Base-by-base conservation (phyloP, 2,329 filamentous ascomycete species). In the Plenodomus biglobosus region DNA sequence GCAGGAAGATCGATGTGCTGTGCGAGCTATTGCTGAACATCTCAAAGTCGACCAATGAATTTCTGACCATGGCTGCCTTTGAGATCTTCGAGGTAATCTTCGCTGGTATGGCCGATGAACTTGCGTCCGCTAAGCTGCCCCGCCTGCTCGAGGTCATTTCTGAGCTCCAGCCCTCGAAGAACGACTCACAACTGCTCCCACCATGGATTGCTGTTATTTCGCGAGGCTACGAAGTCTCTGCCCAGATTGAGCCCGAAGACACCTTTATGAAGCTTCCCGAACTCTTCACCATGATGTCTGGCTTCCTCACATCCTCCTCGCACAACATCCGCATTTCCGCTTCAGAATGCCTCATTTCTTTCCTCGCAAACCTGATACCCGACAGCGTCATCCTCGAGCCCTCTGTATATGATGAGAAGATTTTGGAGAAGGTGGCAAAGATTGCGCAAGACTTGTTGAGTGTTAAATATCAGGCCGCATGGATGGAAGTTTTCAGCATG, bases 31-130 rank as follows among this genome's bases (percentile, higher is more conserved):
- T 99, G 48, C 83, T 99, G 59, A 85, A 85, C 58, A 95, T 97
- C 53, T 92, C 92, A 22, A 86, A 86, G 66, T 92, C 88, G 8
- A 94, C 85, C 71, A 96, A 95, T 70, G 92, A 97, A 69, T 95
- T 92, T 71, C 86, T 99, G 78, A 95, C 92, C 24, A 95, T 97
- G 86, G 87, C 90, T 10, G 88, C 92, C 0, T 96, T 99, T 62
- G 92, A 96, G 58, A 92, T 97, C 3, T 99, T 99, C 64, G 94
- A 99, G 71, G 87, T 95, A 70, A 95, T 97, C 38, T 97, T 99
- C 58, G 87, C 88, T 61, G 88, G 91, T 7, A 92, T 99, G 87
- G 83, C 85, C 15, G 87, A 92, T 58, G 90, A 95, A 58, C 81
- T 92, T 40, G 89, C 92, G 0, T 95, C 91, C 2, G 83, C 90